Evolutionary conservation across 2,329 filamentous ascomycete genomes (phyloP).

Genomic region (Alternaria metachromatica): DNA sequence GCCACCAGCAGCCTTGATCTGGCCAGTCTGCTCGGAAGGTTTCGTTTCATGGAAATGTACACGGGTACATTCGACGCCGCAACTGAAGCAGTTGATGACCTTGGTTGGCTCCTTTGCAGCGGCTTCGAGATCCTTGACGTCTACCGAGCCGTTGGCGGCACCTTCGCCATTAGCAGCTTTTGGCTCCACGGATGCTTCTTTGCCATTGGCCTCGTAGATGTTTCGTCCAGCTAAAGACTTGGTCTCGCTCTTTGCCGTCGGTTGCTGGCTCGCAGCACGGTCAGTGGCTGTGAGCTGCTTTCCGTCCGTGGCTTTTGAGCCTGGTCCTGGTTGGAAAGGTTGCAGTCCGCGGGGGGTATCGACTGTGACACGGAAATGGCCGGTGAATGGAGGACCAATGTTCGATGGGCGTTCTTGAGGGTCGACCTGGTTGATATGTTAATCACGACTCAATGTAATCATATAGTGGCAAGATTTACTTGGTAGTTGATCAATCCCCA

Average conservation of each 20-base stretch:
- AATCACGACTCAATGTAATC: not conserved
- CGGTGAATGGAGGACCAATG: conserved; percentile 94
- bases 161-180: conserved; percentile 67
- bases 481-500: conserved; percentile 99
- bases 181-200: conserved; percentile 74
- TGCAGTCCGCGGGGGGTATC: conserved; percentile 95
- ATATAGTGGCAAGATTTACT: conserved; percentile 59
- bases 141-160: conserved; percentile 70
- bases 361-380: conserved; percentile 94
- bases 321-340: conserved; percentile 89
- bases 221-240: conserved; percentile 95
- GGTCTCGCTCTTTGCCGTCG: conserved; percentile 76
- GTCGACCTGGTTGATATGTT: conserved; percentile 73
- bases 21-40: conserved; percentile 56
- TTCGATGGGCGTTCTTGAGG: conserved; percentile 93
- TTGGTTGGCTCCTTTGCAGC: conserved; percentile 68
- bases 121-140: conserved; percentile 68
- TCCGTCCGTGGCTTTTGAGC: conserved; percentile 66
- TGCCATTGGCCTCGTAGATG: conserved; percentile 91
- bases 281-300: conserved; percentile 74
- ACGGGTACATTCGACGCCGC: conserved; percentile 85
- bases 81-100: conserved; percentile 83
- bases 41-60: conserved; percentile 75
- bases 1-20: conserved; percentile 61
- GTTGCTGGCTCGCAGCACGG: conserved; percentile 67